These are phyloP conservation scores for Suhomyces coccinellae DNA, from an alignment of 1,139 yeast species.

Conservation along the genomic window DNA sequence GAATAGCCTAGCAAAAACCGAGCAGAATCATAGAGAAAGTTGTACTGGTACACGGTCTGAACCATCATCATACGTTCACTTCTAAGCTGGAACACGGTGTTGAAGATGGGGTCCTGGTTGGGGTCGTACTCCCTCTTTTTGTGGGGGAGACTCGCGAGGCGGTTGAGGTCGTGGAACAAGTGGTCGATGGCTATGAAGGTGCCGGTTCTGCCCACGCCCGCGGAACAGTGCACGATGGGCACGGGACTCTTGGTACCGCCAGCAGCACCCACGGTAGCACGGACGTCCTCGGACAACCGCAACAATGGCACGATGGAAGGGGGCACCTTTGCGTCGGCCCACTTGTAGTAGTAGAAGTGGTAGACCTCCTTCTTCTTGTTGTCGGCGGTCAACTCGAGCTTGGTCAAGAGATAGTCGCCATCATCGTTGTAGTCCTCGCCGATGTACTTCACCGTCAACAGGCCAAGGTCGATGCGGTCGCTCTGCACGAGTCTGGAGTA, in stretches of 20 bases:
- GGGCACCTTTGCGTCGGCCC: conserved; percentile 61
- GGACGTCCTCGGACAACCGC: conserved; percentile 28
- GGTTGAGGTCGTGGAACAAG: conserved; percentile 32
- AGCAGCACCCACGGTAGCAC: conserved; percentile 5
- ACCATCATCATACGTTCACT: conserved; percentile 66
- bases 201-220: conserved; percentile 85
- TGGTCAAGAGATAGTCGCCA: conserved; percentile 32
- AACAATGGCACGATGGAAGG: conserved; percentile 41
- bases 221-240: conserved; percentile 73
- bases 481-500: conserved; percentile 17
- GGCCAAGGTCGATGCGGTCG: conserved; percentile 28
- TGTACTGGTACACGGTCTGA: conserved; percentile 58
- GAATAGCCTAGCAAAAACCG: conserved; percentile 4
- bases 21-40: conserved; percentile 44
- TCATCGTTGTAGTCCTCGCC: conserved; percentile 19
- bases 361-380: conserved; percentile 39
- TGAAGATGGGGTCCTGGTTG: conserved; percentile 27
- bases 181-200: conserved; percentile 73
- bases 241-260: conserved; percentile 14
- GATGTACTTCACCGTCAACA: conserved; percentile 23
- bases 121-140: conserved; percentile 10
- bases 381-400: conserved; percentile 25
- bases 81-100: conserved; percentile 48
- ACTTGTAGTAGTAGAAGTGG: conserved; percentile 54
- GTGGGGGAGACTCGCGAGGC: neutral